phyloP scores from a whole-genome alignment of 345 rosid species.

The Populus alba region DNA sequence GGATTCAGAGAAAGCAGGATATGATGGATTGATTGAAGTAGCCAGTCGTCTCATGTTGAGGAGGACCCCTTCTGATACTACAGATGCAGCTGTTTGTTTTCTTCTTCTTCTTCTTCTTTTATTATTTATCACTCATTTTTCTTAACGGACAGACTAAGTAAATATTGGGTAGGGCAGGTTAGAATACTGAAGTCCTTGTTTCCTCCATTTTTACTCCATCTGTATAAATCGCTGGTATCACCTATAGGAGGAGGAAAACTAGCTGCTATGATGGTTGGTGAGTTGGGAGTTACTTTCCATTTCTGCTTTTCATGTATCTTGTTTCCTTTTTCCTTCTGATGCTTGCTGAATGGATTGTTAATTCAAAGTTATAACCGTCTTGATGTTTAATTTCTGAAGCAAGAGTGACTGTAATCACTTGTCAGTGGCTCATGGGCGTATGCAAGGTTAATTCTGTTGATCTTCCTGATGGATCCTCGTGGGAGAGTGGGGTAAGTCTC shows the following conservation, averaged over 20 bases:
- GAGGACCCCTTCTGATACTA: constrained; percentile 49
- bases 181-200: constrained; percentile 66
- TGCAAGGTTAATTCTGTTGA: constrained; percentile 69
- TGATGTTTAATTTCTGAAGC: constrained; percentile 37
- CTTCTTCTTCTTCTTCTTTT: neutral
- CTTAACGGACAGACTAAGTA: neutral
- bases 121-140: neutral
- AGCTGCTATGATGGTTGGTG: constrained; percentile 90
- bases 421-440: constrained; percentile 94
- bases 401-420: constrained; percentile 76
- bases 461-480: constrained; percentile 70
- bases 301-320: neutral
- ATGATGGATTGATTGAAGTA: constrained; percentile 73
- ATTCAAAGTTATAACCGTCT: neutral
- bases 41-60: constrained; percentile 66
- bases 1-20: constrained; percentile 87
- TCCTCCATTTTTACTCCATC: constrained; percentile 68
- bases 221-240: constrained; percentile 60
- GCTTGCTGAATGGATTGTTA: neutral
- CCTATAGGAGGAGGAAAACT: constrained; percentile 71
- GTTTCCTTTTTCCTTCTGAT: too few species aligned
- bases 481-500: constrained; percentile 63
- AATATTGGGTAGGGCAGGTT: constrained; percentile 41
- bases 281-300: constrained; percentile 25
- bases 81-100: constrained; percentile 60